These are phyloP conservation scores for Breynia disticha DNA, from an alignment of 441 rosid genomes.

Conservation along the genomic window DNA sequence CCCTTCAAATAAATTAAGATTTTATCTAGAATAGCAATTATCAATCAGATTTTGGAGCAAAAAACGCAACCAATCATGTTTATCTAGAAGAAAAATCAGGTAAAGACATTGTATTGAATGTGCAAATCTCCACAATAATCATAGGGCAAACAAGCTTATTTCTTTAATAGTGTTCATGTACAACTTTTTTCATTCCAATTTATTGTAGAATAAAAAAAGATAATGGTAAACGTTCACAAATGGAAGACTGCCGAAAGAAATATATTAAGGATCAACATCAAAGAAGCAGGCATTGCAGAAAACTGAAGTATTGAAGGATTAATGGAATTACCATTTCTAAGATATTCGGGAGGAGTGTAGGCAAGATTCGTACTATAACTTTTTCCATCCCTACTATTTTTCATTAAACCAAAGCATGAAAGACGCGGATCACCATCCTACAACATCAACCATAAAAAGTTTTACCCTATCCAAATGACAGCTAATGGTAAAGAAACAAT, in stretches of 20 bases:
- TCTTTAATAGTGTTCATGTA: no score
- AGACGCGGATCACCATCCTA: conserved; percentile 89
- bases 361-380: conserved; percentile 65
- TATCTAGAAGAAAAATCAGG: neutral
- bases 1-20: neutral
- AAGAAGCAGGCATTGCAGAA: neutral
- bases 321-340: conserved; percentile 42
- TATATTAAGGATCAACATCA: neutral
- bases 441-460: conserved; percentile 19
- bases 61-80: neutral
- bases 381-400: conserved; percentile 54
- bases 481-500: conserved; percentile 10
- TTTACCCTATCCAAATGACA: conserved; percentile 6
- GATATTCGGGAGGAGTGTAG: conserved; percentile 61
- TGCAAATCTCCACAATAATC: neutral
- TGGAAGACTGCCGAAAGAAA: neutral
- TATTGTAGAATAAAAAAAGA: no score
- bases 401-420: conserved; percentile 85
- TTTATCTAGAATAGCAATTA: neutral
- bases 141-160: no score
- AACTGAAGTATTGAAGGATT: neutral
- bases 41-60: no score
- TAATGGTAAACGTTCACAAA: no score
- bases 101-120: neutral
- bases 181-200: no score